These are phyloP conservation scores for Globisporangium uncinulatum DNA, from an alignment of 352 stramenopile species.

Conservation along the genomic window DNA sequence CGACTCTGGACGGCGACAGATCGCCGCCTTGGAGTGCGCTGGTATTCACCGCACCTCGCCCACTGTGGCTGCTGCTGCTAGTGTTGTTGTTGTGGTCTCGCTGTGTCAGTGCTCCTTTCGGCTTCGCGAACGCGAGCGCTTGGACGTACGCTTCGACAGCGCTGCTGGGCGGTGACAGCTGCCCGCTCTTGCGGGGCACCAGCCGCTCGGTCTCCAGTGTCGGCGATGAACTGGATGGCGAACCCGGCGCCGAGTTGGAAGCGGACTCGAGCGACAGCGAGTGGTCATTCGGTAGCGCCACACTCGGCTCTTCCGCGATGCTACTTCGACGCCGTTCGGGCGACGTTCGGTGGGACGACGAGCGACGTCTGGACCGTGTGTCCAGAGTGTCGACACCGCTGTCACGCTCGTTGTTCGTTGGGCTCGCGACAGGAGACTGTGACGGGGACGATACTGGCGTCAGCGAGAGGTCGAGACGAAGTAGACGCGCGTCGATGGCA, in stretches of 20 bases:
- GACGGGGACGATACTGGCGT: conserved; percentile 2
- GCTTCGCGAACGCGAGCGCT: conserved; percentile 2
- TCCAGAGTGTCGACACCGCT: background rate
- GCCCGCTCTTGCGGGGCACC: conserved; percentile 6
- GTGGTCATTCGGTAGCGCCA: background rate
- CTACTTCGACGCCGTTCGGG: conserved; percentile 2
- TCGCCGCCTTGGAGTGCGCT: background rate
- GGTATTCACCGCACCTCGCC: background rate
- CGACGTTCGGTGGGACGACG: background rate
- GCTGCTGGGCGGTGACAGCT: background rate
- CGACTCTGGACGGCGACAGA: no score
- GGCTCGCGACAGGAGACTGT: conserved; percentile 4
- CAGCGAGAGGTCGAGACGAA: conserved; percentile 1
- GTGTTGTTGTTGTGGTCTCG: no score
- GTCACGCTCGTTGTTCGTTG: background rate
- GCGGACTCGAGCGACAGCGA: background rate
- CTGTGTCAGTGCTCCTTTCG: conserved; percentile 5
- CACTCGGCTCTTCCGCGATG: background rate
- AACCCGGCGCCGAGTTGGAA: background rate
- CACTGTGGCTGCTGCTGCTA: background rate
- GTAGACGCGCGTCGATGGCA: conserved; percentile 1
- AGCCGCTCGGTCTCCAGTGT: background rate
- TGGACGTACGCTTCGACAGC: conserved; percentile 3
- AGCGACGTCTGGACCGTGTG: background rate
- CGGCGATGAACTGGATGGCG: background rate